phyloP scores from a whole-genome alignment of 2,329 filamentous ascomycete species.

The Monosporascus ibericus region DNA sequence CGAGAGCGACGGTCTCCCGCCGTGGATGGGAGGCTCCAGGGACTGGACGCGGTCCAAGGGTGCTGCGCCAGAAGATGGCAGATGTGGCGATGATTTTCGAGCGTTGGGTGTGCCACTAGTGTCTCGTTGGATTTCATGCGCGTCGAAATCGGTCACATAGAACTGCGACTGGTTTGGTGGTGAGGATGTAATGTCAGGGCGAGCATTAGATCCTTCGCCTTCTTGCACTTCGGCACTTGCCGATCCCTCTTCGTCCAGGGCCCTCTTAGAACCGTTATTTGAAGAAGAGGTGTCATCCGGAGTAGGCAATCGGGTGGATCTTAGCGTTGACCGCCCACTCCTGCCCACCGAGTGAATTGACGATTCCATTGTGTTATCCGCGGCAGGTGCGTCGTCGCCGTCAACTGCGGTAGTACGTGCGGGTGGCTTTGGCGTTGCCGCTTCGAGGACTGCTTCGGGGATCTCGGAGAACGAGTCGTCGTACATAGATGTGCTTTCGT shows the following conservation, averaged over 20 bases:
- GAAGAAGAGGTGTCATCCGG: constrained; percentile 42
- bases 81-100: constrained; percentile 14
- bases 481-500: constrained; percentile 32
- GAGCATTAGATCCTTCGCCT: constrained; percentile 9
- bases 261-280: constrained; percentile 28
- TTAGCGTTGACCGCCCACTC: constrained; percentile 30
- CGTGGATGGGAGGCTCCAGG: constrained; percentile 13
- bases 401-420: constrained; percentile 6
- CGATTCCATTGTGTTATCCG: constrained; percentile 6
- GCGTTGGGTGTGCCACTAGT: constrained; percentile 13
- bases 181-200: constrained; percentile 27
- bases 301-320: constrained; percentile 41
- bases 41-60: constrained; percentile 12
- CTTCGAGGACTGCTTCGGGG: constrained; percentile 42
- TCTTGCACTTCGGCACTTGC: constrained; percentile 5
- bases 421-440: constrained; percentile 37
- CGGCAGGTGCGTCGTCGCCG: constrained; percentile 3
- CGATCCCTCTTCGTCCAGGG: constrained; percentile 16
- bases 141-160: constrained; percentile 17
- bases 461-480: constrained; percentile 55
- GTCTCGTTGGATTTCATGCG: constrained; percentile 15
- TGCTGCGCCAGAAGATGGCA: constrained; percentile 11
- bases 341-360: constrained; percentile 22
- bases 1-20: constrained; percentile 34
- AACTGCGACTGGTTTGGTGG: constrained; percentile 24